Conservation (phyloP, 164 flowering plant genomes). For the Sedum album region DNA sequence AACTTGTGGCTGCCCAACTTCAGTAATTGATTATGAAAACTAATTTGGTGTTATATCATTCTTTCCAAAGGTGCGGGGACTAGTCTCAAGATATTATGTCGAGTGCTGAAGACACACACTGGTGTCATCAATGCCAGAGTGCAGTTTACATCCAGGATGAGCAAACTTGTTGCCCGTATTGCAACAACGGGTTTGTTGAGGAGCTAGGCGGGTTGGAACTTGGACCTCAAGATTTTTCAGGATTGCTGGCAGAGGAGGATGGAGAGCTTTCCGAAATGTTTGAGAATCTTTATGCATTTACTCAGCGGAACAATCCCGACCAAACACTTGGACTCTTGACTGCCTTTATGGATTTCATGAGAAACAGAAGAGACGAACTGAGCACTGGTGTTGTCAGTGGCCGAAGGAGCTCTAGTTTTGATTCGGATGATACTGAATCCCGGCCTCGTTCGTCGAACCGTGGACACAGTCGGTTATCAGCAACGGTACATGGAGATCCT, state of each 20-base stretch:
- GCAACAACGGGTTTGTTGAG: slow-evolving; percentile 36
- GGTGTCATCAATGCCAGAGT: slow-evolving; percentile 37
- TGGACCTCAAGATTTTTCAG: slow-evolving; percentile 11
- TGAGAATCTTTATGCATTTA: slow-evolving; percentile 9
- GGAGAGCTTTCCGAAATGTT: slow-evolving; percentile 4
- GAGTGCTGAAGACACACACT: slow-evolving; percentile 30
- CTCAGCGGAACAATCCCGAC: slow-evolving; percentile 15
- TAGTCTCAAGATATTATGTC: slow-evolving; percentile 19
- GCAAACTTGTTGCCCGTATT: slow-evolving; percentile 25
- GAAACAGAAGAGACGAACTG: slow-evolving; percentile 15
- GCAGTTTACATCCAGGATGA: slow-evolving; percentile 19
- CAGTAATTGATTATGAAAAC: too few species aligned
- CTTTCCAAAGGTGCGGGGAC: not conserved
- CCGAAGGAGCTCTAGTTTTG: slow-evolving; percentile 24
- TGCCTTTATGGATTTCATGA: slow-evolving; percentile 19
- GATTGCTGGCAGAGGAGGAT: slow-evolving; percentile 3
- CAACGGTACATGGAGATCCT: slow-evolving; percentile 18
- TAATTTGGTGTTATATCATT: too few species aligned
- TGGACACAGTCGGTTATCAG: slow-evolving; percentile 15
- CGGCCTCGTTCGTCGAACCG: not conserved
- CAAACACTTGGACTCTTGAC: slow-evolving; percentile 21
- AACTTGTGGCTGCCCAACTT: too few species aligned
- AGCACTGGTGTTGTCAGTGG: slow-evolving; percentile 18
- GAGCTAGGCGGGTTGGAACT: slow-evolving; percentile 23
- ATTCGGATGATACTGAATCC: slow-evolving; percentile 10